phyloP scores from a whole-genome alignment of 208 protist genomes.

The Leishmania braziliensis region DNA sequence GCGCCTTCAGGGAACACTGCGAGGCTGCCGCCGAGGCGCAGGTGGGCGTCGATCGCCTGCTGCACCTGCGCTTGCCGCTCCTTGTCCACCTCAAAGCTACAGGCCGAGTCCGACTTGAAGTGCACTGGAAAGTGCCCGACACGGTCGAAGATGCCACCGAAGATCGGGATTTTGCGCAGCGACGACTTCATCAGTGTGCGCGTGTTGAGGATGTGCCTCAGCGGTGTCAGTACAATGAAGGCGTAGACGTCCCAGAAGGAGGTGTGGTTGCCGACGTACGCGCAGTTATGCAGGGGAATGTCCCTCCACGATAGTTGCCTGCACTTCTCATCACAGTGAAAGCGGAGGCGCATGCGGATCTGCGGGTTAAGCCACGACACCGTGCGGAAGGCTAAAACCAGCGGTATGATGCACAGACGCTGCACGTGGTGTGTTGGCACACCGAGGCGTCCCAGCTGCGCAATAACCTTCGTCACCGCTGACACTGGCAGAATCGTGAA shows the following conservation, averaged over 20 bases:
- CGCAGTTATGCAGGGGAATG: constrained; percentile 16
- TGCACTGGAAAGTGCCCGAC: constrained; percentile 82
- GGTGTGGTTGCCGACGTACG: constrained; percentile 59
- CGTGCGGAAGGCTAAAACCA: constrained; percentile 35
- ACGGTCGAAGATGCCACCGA: constrained; percentile 53
- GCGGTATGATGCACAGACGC: constrained; percentile 34
- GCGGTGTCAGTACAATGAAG: constrained; percentile 35
- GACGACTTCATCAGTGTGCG: constrained; percentile 61
- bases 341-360: constrained; percentile 36
- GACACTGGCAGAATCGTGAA: constrained; percentile 35
- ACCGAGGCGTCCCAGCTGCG: constrained; percentile 33
- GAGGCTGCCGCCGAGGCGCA: constrained; percentile 44
- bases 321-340: constrained; percentile 22
- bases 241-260: constrained; percentile 69
- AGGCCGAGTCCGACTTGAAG: constrained; percentile 67
- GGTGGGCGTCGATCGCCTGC: constrained; percentile 41
- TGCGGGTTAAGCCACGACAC: constrained; percentile 49
- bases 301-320: constrained; percentile 14
- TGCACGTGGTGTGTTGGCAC: constrained; percentile 29
- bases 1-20: constrained; percentile 75
- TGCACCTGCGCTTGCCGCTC: constrained; percentile 61
- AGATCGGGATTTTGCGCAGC: constrained; percentile 55
- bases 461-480: constrained; percentile 30
- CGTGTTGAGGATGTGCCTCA: constrained; percentile 35
- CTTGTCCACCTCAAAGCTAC: constrained; percentile 70